A percentile compares a stretch with the other conserved stretches of the same genome.
These are phyloP conservation scores for Fusarium compactum DNA, from an alignment of 2,329 filamentous ascomycete species.

Conservation along the genomic window DNA sequence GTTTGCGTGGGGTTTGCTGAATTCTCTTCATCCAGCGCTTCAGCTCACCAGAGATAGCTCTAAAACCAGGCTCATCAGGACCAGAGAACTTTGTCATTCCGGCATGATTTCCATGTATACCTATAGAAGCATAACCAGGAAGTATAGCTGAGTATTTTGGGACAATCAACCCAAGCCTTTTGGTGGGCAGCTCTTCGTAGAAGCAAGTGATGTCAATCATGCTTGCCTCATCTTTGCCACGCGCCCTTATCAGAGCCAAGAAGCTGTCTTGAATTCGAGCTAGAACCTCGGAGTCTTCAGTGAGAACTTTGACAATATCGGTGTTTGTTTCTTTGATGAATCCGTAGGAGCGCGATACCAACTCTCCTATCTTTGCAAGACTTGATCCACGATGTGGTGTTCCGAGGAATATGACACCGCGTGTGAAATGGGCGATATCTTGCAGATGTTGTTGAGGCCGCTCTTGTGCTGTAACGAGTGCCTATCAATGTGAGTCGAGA, in stretches of 20 bases:
- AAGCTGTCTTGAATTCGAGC: constrained; percentile 29
- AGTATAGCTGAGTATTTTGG: constrained; percentile 33
- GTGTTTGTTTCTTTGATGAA: constrained; percentile 34
- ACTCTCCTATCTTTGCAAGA: constrained; percentile 24
- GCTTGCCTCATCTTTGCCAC: neutral
- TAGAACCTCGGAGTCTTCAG: constrained; percentile 29
- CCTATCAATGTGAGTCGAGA: neutral
- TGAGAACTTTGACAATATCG: constrained; percentile 17
- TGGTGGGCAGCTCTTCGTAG: constrained; percentile 37
- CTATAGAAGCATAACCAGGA: constrained; percentile 11
- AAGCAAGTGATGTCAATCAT: constrained; percentile 36
- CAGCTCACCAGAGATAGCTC: neutral
- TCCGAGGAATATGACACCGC: constrained; percentile 30
- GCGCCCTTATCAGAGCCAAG: constrained; percentile 7
- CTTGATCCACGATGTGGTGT: constrained; percentile 36
- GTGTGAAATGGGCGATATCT: constrained; percentile 14
- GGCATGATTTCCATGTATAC: constrained; percentile 23
- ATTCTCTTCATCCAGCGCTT: constrained; percentile 26
- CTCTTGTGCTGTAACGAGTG: constrained; percentile 21
- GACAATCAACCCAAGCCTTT: constrained; percentile 9
- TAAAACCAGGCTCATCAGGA: constrained; percentile 17
- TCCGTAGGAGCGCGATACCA: constrained; percentile 19
- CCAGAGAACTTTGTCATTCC: constrained; percentile 26
- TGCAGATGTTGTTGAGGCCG: constrained; percentile 25
- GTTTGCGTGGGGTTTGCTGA: neutral